These are phyloP conservation scores for Anthoceros angustus DNA, from an alignment of 225 moss, liverwort and hornwort genomes.

Conservation along the genomic window DNA sequence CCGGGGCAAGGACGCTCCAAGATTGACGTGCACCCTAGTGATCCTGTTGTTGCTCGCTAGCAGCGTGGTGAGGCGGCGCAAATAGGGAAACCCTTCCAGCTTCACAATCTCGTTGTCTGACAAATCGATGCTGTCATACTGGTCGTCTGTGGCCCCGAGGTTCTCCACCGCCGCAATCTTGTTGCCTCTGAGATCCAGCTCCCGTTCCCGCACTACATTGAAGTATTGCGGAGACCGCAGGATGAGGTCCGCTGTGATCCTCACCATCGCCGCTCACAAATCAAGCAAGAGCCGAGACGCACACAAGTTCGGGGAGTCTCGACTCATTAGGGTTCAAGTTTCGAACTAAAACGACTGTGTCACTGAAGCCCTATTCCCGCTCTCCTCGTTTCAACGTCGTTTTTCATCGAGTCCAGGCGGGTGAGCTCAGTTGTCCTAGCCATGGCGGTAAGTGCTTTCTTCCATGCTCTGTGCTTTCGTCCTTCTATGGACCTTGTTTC, in stretches of 20 bases:
- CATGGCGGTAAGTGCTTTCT: background rate
- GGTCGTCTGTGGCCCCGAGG: slow-evolving; percentile 97
- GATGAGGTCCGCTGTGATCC: slow-evolving; percentile 96
- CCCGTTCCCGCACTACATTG: slow-evolving; percentile 92
- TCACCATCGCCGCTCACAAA: slow-evolving; percentile 45
- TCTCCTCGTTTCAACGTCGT: too few relatives aligned
- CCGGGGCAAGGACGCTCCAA: slow-evolving; percentile 82
- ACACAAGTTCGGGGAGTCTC: too few relatives aligned
- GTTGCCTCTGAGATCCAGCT: slow-evolving; percentile 98
- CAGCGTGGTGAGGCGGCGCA: slow-evolving; percentile 90
- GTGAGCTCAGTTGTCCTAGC: background rate
- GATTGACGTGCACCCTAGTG: slow-evolving; percentile 62
- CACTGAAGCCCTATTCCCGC: too few relatives aligned
- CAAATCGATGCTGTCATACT: slow-evolving; percentile 94
- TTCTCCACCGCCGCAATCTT: slow-evolving; percentile 91
- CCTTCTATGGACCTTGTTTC: background rate
- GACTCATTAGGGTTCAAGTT: too few relatives aligned
- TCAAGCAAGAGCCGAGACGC: too few relatives aligned
- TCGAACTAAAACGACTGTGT: too few relatives aligned
- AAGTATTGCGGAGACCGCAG: slow-evolving; percentile 95
- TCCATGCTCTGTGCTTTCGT: background rate
- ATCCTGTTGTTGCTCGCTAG: slow-evolving; percentile 98
- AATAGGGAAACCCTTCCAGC: slow-evolving; percentile 79
- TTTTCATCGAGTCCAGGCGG: too few relatives aligned
- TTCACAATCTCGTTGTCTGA: slow-evolving; percentile 99